Conservation (phyloP, 1,284 basidiomycete species). For the Malassezia dermatis region DNA sequence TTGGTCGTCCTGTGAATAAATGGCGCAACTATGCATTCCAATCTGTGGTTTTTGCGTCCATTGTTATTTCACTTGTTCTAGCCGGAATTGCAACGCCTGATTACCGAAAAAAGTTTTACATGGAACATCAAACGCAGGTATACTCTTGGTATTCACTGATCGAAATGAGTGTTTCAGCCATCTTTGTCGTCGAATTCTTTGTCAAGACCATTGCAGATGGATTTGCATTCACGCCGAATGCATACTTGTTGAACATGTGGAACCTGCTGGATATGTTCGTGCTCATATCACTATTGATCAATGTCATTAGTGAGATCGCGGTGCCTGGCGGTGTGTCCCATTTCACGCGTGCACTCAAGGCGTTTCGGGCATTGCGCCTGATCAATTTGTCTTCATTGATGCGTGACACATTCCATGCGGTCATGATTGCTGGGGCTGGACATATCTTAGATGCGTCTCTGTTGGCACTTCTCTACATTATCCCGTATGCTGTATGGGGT, state of each 20-base stretch:
- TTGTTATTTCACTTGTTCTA: slow-evolving; percentile 72
- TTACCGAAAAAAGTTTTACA: slow-evolving; percentile 69
- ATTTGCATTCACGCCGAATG: slow-evolving; percentile 74
- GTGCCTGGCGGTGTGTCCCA: slow-evolving; percentile 66
- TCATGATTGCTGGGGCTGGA: slow-evolving; percentile 74
- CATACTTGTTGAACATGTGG: slow-evolving; percentile 83
- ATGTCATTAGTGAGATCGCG: slow-evolving; percentile 66
- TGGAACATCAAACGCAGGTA: slow-evolving; percentile 55
- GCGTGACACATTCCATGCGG: slow-evolving; percentile 79
- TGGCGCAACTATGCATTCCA: slow-evolving; percentile 65
- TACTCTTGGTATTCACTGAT: slow-evolving; percentile 79
- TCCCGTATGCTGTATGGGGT: slow-evolving; percentile 95
- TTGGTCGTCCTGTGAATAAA: slow-evolving; percentile 36
- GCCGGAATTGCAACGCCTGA: slow-evolving; percentile 75
- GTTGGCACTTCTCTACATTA: slow-evolving; percentile 83
- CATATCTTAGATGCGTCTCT: slow-evolving; percentile 83
- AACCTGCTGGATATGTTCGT: slow-evolving; percentile 83
- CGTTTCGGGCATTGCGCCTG: slow-evolving; percentile 73
- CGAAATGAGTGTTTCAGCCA: slow-evolving; percentile 65
- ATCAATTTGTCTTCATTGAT: slow-evolving; percentile 63
- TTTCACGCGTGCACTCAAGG: slow-evolving; percentile 74
- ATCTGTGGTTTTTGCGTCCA: slow-evolving; percentile 62
- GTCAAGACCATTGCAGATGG: slow-evolving; percentile 91
- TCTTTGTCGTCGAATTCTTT: slow-evolving; percentile 72
- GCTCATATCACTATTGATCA: slow-evolving; percentile 68